Conservation (phyloP, 2,329 filamentous ascomycete genomes). For the Alternaria rosae region DNA sequence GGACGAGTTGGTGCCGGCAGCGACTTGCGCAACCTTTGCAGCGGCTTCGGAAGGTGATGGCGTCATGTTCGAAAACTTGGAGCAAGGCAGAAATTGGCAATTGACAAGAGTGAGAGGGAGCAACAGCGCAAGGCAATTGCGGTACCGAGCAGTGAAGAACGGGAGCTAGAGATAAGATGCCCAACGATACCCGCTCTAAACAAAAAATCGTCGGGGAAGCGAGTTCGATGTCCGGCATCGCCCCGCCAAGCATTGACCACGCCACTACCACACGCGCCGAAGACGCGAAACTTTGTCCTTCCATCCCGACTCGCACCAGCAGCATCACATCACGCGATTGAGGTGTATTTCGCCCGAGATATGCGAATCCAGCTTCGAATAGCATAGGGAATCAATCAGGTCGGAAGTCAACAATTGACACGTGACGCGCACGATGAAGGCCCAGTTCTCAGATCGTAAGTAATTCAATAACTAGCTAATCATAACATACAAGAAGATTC, state of each 20-base stretch:
- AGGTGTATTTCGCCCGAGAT: neutral
- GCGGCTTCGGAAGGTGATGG: slow-evolving; percentile 40
- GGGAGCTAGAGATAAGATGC: slow-evolving; percentile 15
- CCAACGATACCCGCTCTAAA: slow-evolving; percentile 5
- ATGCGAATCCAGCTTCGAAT: neutral
- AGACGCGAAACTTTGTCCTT: neutral
- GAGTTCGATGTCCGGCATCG: slow-evolving; percentile 12
- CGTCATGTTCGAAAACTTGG: slow-evolving; percentile 28
- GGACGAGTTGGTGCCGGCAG: slow-evolving; percentile 47
- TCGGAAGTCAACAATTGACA: neutral
- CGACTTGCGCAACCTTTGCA: slow-evolving; percentile 38
- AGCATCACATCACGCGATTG: neutral
- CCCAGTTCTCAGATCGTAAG: neutral
- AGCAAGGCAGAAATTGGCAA: neutral
- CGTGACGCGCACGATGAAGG: neutral
- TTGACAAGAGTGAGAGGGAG: slow-evolving; percentile 7
- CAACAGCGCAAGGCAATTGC: slow-evolving; percentile 22
- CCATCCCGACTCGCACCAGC: neutral
- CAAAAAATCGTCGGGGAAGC: slow-evolving; percentile 21
- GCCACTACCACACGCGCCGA: neutral
- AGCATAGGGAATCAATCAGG: neutral
- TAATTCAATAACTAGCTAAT: neutral
- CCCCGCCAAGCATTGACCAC: slow-evolving; percentile 13
- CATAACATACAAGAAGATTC: neutral
- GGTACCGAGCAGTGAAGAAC: slow-evolving; percentile 8